Percentiles rank a stretch among this genome's conserved stretches.
phyloP scores from a whole-genome alignment of 2,329 filamentous ascomycete genomes.

The Fusarium sambucinum region DNA sequence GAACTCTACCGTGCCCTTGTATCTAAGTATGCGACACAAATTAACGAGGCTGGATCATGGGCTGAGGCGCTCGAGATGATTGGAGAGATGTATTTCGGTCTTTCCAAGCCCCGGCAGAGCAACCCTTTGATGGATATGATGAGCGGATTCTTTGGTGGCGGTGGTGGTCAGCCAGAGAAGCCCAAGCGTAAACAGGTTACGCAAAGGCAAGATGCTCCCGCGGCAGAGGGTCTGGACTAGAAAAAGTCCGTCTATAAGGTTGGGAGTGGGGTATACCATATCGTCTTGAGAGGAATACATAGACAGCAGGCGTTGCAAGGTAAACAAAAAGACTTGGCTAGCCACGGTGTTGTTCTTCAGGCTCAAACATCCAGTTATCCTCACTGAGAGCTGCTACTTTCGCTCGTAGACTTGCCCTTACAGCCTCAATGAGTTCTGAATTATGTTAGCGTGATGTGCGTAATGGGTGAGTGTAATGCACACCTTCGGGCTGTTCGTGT shows the following conservation, averaged over 20 bases:
- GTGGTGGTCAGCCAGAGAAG: conserved; percentile 54
- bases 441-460: conserved; percentile 28
- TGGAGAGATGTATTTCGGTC: conserved; percentile 96
- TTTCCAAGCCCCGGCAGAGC: conserved; percentile 86
- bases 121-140: conserved; percentile 99
- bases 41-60: conserved; percentile 84
- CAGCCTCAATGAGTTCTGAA: conserved; percentile 75
- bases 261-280: conserved; percentile 43
- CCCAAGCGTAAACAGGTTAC: conserved; percentile 58
- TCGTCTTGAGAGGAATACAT: conserved; percentile 39
- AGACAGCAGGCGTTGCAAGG: conserved; percentile 48
- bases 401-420: conserved; percentile 76
- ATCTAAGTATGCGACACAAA: conserved; percentile 81
- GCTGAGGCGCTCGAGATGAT: conserved; percentile 85
- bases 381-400: conserved; percentile 81
- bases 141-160: conserved; percentile 89
- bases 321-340: conserved; percentile 44
- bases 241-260: conserved; percentile 13
- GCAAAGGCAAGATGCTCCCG: conserved; percentile 61
- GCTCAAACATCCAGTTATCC: conserved; percentile 93
- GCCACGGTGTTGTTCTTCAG: conserved; percentile 66
- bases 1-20: conserved; percentile 86
- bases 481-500: conserved; percentile 75
- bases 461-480: conserved; percentile 37
- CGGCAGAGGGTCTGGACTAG: conserved; percentile 71